Percentiles rank a stretch among this genome's conserved stretches.
Evolutionary conservation across 805 yeast genomes (phyloP).

Genomic region (Sungouiozyma intestinalis): DNA sequence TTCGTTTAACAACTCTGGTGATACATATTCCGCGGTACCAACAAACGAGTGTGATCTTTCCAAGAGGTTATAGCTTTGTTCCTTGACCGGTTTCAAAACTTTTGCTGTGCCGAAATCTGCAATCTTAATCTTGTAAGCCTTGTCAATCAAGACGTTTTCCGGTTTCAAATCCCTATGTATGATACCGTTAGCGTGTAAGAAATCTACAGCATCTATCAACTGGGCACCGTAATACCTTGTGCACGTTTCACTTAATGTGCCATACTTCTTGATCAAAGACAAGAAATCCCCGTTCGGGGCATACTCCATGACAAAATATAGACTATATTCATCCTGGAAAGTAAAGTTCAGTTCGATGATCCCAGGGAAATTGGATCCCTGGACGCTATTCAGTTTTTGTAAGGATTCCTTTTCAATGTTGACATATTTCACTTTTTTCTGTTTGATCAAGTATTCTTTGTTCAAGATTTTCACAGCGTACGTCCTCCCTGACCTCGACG

Average conservation of each 20-base stretch:
- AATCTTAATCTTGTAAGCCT: constrained; percentile 81
- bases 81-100: constrained; percentile 35
- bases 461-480: constrained; percentile 71
- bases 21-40: constrained; percentile 77
- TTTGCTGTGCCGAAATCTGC: constrained; percentile 97
- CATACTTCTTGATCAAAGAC: constrained; percentile 52
- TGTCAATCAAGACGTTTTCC: constrained; percentile 76
- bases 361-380: constrained; percentile 31
- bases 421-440: constrained; percentile 75
- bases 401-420: constrained; percentile 74
- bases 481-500: constrained; percentile 56
- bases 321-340: constrained; percentile 63
- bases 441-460: constrained; percentile 67
- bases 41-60: constrained; percentile 70
- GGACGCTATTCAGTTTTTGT: constrained; percentile 48
- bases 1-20: constrained; percentile 67
- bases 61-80: constrained; percentile 50
- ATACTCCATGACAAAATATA: constrained; percentile 67
- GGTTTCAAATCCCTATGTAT: constrained; percentile 90
- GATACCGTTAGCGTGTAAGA: constrained; percentile 73
- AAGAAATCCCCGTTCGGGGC: constrained; percentile 73
- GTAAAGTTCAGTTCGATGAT: constrained; percentile 61
- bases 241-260: constrained; percentile 61
- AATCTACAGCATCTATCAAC: constrained; percentile 73
- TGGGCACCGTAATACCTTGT: constrained; percentile 63